These are phyloP conservation scores for Suillus sp. DNA, from an alignment of 768 basidiomycete species.

Conservation along the genomic window DNA sequence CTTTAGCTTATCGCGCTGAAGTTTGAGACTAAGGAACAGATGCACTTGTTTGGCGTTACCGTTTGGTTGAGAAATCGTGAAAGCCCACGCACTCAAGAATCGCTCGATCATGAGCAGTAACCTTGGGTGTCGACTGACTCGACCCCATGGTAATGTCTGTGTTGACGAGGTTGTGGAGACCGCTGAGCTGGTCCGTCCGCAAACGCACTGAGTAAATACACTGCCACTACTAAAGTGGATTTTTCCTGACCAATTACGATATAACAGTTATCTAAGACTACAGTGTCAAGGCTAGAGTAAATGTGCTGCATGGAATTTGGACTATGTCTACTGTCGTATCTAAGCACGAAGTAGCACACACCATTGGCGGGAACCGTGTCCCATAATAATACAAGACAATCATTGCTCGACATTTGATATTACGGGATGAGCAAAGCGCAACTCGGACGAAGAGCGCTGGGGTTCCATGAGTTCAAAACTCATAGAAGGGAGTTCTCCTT, in stretches of 20 bases:
- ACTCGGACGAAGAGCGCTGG: conserved; percentile 5
- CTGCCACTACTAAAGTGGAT: conserved; percentile 5
- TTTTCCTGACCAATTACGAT: background rate
- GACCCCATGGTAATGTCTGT: conserved; percentile 53
- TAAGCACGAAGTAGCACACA: background rate
- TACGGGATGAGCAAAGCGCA: conserved; percentile 5
- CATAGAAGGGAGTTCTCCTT: background rate
- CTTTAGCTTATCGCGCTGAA: conserved; percentile 93
- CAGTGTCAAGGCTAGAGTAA: background rate
- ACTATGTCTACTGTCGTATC: background rate
- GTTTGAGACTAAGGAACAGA: conserved; percentile 68
- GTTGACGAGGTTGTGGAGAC: conserved; percentile 1
- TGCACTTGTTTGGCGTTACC: conserved; percentile 22
- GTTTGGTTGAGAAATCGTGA: conserved; percentile 18
- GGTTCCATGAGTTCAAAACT: conserved; percentile 1
- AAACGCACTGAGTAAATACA: background rate
- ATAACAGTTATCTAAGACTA: background rate
- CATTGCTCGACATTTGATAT: conserved; percentile 1
- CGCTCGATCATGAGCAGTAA: conserved; percentile 92
- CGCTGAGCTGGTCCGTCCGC: too few species aligned
- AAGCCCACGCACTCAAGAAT: conserved; percentile 81
- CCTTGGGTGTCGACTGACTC: conserved; percentile 78
- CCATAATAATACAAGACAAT: conserved; percentile 4
- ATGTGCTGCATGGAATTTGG: background rate
- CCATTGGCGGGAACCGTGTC: background rate